Percentiles rank a stretch among this genome's conserved stretches.
These are phyloP conservation scores for Fagopyrum homotropicum DNA, from an alignment of 148 eudicot species.

Conservation along the genomic window DNA sequence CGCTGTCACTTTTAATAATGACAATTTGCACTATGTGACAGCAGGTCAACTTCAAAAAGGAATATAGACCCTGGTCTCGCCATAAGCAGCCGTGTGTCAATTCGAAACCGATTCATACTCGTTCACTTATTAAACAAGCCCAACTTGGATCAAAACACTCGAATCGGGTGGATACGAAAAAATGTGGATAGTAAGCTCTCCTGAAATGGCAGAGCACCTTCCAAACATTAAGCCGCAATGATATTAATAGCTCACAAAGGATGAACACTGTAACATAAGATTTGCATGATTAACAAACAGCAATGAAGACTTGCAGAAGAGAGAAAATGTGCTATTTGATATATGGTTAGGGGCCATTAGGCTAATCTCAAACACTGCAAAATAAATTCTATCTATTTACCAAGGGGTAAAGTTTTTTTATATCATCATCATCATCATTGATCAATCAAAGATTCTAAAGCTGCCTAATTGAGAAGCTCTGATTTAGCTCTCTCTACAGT, in stretches of 20 bases:
- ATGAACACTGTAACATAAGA: not conserved
- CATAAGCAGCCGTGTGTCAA: too few species aligned
- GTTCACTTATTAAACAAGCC: too few species aligned
- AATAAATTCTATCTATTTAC: slow-evolving; percentile 6
- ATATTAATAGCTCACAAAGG: not conserved
- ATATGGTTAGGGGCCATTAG: slow-evolving; percentile 8
- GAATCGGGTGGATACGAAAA: too few species aligned
- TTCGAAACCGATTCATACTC: too few species aligned
- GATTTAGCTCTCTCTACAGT: slow-evolving; percentile 72
- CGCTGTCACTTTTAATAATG: not conserved
- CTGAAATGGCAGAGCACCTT: not conserved
- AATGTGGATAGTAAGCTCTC: not conserved
- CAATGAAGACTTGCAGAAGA: not conserved
- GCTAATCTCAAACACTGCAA: slow-evolving; percentile 2
- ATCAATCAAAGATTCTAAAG: not conserved
- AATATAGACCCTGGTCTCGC: too few species aligned
- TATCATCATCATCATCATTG: not conserved
- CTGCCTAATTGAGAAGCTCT: slow-evolving; percentile 12
- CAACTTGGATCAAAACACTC: too few species aligned
- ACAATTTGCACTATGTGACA: not conserved
- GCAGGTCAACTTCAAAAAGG: not conserved
- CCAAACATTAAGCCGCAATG: not conserved
- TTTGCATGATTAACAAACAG: not conserved
- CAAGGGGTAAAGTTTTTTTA: not conserved
- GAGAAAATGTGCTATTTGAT: not conserved